Base-by-base conservation (phyloP, 1,284 basidiomycete species). In the Fomitopsis palustris region DNA sequence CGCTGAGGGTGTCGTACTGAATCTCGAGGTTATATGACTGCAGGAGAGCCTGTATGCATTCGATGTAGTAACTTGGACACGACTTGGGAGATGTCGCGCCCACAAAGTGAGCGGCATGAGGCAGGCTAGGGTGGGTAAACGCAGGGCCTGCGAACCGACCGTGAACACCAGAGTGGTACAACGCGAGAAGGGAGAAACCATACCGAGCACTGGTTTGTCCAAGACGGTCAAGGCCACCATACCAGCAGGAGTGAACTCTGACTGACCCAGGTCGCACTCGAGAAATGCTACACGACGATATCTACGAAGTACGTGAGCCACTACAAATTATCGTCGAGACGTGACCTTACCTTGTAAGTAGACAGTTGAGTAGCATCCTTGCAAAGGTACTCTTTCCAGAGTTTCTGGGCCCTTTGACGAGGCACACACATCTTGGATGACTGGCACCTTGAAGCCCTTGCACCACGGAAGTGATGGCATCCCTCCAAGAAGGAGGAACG, bases 191-290 rank as follows among this genome's bases (percentile, higher is more conserved):
- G 25, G 42, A 19, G n/a, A 53, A 31, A 21, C 64, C 55, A 47
- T 63, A 92, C 93, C 94, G 47, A 96, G 85, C 0, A 90, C 64
- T 12, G 85, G 87, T 3, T 69, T 67, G 17, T 87, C 82, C 25
- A 97, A 66, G 0, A 98, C 64, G 70, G 89, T 90, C 51, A 99
- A 74, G 0, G 93, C 84, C 3, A 98, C 89, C 72, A 92, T 82
- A 0, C 95, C 96, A 0, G 90, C 88, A 2, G 93, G 89, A 0
- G 90, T 91, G 70, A 98, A 97, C 72, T 98, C 95, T 8, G 93
- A 91, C 74, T 99, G 96, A 10, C 96, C 96, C 3, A 95, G 67
- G 74, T 98, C 96, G 59, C 92, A 92, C 70, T 98, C 96, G 6
- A 99, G 81, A 72, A 87, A 97, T 0, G 94, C 95, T 2, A 98